Conservation (phyloP, 1,284 basidiomycete species). For the Golubevia sp. region DNA sequence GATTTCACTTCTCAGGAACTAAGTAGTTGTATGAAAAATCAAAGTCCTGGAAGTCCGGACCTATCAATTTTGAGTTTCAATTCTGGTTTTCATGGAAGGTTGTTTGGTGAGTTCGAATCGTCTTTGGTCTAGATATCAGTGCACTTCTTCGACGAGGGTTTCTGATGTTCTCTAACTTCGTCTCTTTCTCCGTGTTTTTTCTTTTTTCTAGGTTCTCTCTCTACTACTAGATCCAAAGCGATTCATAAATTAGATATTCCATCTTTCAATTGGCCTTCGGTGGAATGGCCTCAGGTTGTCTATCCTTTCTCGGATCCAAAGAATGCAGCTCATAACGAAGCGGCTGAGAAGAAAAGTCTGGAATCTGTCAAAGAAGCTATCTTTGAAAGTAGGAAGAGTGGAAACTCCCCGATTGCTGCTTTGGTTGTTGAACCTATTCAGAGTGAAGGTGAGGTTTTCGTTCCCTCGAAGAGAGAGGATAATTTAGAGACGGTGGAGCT, state of each 20-base stretch:
- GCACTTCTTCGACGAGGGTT: slow-evolving; percentile 36
- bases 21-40: slow-evolving; percentile 66
- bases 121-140: background rate
- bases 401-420: slow-evolving; percentile 28
- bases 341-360: slow-evolving; percentile 28
- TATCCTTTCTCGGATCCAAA: no score
- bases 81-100: slow-evolving; percentile 65
- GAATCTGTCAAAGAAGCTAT: slow-evolving; percentile 40
- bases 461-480: no score
- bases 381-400: slow-evolving; percentile 17
- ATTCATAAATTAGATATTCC: background rate
- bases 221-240: background rate
- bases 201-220: background rate
- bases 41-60: slow-evolving; percentile 65
- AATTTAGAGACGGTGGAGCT: no score
- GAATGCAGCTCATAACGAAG: background rate
- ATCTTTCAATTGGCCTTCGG: no score
- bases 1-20: slow-evolving; percentile 45
- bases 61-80: slow-evolving; percentile 66
- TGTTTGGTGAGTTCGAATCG: slow-evolving; percentile 62
- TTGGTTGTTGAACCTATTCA: slow-evolving; percentile 49
- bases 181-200: slow-evolving; percentile 56
- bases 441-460: no score
- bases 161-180: slow-evolving; percentile 63
- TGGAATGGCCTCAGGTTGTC: no score